These are phyloP conservation scores for Shiraia bambusicola DNA, from an alignment of 2,329 filamentous ascomycete species.

Conservation along the genomic window DNA sequence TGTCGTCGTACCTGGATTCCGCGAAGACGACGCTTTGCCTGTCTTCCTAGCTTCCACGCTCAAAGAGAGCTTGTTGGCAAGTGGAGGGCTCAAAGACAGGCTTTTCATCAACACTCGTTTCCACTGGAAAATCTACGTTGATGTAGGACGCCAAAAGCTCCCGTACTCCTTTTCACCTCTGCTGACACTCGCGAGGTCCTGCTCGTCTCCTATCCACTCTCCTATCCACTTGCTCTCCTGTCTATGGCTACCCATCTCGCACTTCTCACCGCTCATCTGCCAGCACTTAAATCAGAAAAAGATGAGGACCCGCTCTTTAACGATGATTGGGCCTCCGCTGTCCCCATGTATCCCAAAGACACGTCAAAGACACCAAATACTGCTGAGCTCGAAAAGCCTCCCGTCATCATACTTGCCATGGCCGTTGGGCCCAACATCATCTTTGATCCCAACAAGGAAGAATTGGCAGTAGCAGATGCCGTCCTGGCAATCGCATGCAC, in stretches of 20 bases:
- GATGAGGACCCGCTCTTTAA: conserved; percentile 98
- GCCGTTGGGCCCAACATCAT: conserved; percentile 84
- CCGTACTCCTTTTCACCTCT: too few species aligned
- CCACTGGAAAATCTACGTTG: conserved; percentile 95
- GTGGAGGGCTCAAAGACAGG: conserved; percentile 65
- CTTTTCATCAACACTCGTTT: conserved; percentile 87
- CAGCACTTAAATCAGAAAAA: conserved; percentile 79
- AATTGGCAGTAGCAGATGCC: conserved; percentile 88
- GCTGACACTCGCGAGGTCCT: conserved; percentile 64
- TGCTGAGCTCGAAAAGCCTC: conserved; percentile 59
- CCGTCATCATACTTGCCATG: conserved; percentile 88
- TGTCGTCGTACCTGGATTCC: conserved; percentile 85
- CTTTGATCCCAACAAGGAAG: conserved; percentile 88
- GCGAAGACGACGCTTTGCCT: conserved; percentile 88
- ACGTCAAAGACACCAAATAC: conserved; percentile 26
- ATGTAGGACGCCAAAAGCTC: conserved; percentile 61
- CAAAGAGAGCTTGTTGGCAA: conserved; percentile 78
- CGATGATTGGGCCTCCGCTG: conserved; percentile 91
- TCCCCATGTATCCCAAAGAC: conserved; percentile 68
- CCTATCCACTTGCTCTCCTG: conserved; percentile 88
- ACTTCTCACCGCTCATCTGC: conserved; percentile 81
- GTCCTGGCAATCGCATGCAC: conserved; percentile 83
- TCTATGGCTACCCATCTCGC: conserved; percentile 93
- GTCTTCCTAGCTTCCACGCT: conserved; percentile 88
- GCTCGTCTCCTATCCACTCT: conserved; percentile 87